phyloP scores from a whole-genome alignment of 139 green algal genomes.

The Chlorella sp. region DNA sequence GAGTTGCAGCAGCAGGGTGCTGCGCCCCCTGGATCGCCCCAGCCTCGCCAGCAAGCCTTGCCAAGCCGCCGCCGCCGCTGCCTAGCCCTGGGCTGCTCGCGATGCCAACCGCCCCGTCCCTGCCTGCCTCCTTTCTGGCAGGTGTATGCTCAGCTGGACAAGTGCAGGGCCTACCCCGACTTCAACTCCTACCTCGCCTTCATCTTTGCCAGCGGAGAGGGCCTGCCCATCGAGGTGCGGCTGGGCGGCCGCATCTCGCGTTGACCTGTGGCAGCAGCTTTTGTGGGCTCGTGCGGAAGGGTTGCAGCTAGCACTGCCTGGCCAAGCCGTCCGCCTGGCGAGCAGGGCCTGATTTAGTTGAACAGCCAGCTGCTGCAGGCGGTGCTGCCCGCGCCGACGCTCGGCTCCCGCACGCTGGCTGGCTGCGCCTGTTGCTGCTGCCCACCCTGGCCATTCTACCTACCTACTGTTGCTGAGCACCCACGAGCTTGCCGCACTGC shows the following conservation, averaged over 20 bases:
- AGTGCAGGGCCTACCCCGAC: slow-evolving; percentile 82
- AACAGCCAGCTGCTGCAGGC: too few species aligned
- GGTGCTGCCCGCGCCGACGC: too few species aligned
- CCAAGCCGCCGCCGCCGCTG: background rate
- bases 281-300: too few species aligned
- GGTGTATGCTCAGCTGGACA: slow-evolving; percentile 89
- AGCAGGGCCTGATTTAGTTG: too few species aligned
- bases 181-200: slow-evolving; percentile 97
- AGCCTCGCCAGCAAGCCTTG: background rate
- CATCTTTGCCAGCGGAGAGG: slow-evolving; percentile 82
- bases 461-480: too few species aligned
- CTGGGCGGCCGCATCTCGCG: background rate
- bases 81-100: background rate
- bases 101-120: too few species aligned
- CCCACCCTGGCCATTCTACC: background rate
- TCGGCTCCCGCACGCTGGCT: too few species aligned
- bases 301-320: background rate
- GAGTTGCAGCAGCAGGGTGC: too few species aligned
- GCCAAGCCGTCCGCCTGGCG: too few species aligned
- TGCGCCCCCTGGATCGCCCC: background rate
- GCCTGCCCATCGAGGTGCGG: slow-evolving; percentile 73
- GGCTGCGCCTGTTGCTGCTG: too few species aligned
- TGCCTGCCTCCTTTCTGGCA: slow-evolving; percentile 38
- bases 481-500: too few species aligned
- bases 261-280: background rate